Percentiles rank a stretch among this genome's conserved stretches.
phyloP scores from a whole-genome alignment of 2,329 filamentous ascomycete species.

The Aspergillus phoenicis region DNA sequence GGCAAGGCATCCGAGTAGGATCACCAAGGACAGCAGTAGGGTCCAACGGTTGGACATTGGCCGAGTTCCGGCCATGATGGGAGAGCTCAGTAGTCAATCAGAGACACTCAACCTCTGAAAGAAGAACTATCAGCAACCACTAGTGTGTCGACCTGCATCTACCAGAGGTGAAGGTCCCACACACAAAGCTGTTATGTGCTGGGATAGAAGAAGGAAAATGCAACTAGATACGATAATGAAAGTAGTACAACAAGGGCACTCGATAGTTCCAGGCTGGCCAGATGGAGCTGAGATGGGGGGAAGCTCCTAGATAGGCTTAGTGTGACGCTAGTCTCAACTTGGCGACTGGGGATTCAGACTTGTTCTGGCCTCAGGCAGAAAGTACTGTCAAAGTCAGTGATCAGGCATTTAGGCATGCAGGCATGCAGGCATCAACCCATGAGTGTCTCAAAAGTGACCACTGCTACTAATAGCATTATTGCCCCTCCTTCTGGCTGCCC shows the following conservation, averaged over 20 bases:
- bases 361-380: constrained; percentile 23
- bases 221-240: not conserved
- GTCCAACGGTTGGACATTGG: constrained; percentile 66
- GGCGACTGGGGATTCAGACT: constrained; percentile 22
- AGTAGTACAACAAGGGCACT: not conserved
- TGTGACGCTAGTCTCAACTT: constrained; percentile 16
- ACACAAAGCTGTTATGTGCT: constrained; percentile 8
- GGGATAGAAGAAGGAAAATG: not conserved
- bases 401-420: constrained; percentile 24
- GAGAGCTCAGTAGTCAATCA: constrained; percentile 30
- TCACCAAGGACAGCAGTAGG: constrained; percentile 62
- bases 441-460: not conserved
- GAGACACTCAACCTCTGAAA: constrained; percentile 38
- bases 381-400: too few species aligned
- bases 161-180: constrained; percentile 24
- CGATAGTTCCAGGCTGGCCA: constrained; percentile 38
- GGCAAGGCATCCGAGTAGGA: constrained; percentile 62
- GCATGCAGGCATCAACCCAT: constrained; percentile 18
- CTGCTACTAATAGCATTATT: not conserved
- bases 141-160: constrained; percentile 36
- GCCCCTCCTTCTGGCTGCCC: constrained; percentile 24
- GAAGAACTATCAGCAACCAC: constrained; percentile 20
- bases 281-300: constrained; percentile 25
- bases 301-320: constrained; percentile 28
- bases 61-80: constrained; percentile 54